Base-by-base conservation (phyloP, 441 rosid genomes). In the Erysimum cheiri region DNA sequence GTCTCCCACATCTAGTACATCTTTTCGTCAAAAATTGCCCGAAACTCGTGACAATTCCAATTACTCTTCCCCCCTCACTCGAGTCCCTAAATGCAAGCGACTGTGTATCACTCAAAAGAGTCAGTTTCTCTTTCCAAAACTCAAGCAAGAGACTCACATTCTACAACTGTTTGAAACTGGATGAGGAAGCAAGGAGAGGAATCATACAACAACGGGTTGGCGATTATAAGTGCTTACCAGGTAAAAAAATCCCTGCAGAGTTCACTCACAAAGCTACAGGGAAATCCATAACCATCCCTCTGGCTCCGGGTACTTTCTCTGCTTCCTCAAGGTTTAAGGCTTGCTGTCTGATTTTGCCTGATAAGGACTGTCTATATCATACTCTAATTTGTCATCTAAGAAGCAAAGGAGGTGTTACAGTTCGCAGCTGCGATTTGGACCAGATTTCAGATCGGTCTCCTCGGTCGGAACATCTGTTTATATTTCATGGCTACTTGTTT, bases 301-400 rank as follows among this genome's bases (percentile, higher is more conserved):
- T n/a, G 46, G 17, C 46, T 49, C 3, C 31, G 46, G 46, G 15
- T 41, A 13, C 17, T 41, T 5, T 41, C 46, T 49, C 4, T 26
- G 28, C 28, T 26, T 26, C 32, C 32, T 24, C 36, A 52, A 28
- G 57, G 8, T 29, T 52, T 29, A 52, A 52, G 57, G 35, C 35
- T 28, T 52, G 17, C 17, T 0, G 28, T 28, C 57, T 26, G 2
- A 8, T 52, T 0, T 50, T 3, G 33, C 15, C 15, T 26, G 4
- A 10, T 10, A 1, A 2, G 7, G 3, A 1, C 3, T n/a, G n/a
- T n/a, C n/a, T n/a, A n/a, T n/a, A n/a, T n/a, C n/a, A n/a, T n/a
- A n/a, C n/a, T n/a, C n/a, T n/a, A n/a, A n/a, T 22, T 66, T 67
- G 62, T 55, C 10, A 15, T 37, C 24, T 43, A 32, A 55, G 8